Evolutionary conservation across 73 alveolate genomes (phyloP), one percentile per base, ranked within the genome.

Genomic region (Symbiodinium natans): DNA sequence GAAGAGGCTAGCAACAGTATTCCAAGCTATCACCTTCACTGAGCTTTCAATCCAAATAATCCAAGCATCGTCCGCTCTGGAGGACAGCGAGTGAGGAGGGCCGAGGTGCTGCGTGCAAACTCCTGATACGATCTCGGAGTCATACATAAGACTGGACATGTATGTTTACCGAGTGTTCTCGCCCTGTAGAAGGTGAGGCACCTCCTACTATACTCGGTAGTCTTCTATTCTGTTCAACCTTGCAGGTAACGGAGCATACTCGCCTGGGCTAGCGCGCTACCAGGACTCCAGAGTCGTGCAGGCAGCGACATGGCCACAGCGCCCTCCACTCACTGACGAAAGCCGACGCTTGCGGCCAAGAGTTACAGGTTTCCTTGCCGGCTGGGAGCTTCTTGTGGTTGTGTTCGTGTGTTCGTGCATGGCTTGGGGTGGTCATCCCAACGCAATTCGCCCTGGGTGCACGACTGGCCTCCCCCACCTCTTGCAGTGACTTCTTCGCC

Each of bases 401-500:
- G n/a, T n/a, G n/a, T n/a, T n/a, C n/a, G n/a, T n/a, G n/a, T n/a
- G n/a, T n/a, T n/a, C n/a, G n/a, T n/a, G n/a, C n/a, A n/a, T n/a
- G n/a, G n/a, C n/a, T n/a, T n/a, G n/a, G n/a, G n/a, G n/a, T n/a
- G n/a, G n/a, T n/a, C n/a, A n/a, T n/a, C n/a, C n/a, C n/a, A n/a
- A n/a, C n/a, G n/a, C 59, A 13, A 13, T 9, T 46, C 59, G 59
- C 13, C 21, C 59, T 46, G 33, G n/a, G n/a, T n/a, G 75, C 75
- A 56, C 34, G 41, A 40, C 48, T 6, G 36, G 87, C 96, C 88
- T 71, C 96, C 1, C 88, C 96, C 27, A 90, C 7, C 34, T 90
- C 96, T 34, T 90, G 96, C 77, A 90, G 86, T 31, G 75, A 83
- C 80, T 71, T 90, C 77, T 73, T 71, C 19, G 96, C 96, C 96